phyloP scores from a whole-genome alignment of 1,284 basidiomycete genomes.

The Cutaneotrichosporon cutaneum region DNA sequence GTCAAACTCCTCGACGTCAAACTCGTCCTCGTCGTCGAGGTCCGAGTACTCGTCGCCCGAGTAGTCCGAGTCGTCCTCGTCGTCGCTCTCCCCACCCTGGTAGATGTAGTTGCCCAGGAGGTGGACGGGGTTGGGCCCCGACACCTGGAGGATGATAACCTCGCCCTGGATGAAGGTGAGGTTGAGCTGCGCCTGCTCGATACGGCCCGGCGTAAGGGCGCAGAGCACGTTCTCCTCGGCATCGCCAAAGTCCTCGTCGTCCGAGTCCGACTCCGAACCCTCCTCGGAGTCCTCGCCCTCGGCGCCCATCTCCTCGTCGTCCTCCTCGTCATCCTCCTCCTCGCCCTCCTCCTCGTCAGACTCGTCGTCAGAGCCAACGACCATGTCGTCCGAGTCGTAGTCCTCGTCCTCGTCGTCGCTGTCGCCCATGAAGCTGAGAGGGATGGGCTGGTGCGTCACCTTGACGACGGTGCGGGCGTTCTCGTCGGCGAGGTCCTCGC shows the following conservation, averaged over 20 bases:
- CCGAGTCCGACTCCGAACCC: slow-evolving; percentile 27
- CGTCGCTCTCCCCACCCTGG: slow-evolving; percentile 52
- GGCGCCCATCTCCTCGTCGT: slow-evolving; percentile 49
- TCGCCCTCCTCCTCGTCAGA: slow-evolving; percentile 53
- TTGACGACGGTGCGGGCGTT: slow-evolving; percentile 74
- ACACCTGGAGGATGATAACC: slow-evolving; percentile 67
- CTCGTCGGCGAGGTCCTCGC: slow-evolving; percentile 66
- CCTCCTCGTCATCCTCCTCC: slow-evolving; percentile 51
- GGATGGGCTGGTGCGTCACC: slow-evolving; percentile 62
- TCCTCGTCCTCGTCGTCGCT: slow-evolving; percentile 50
- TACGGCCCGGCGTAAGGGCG: slow-evolving; percentile 57
- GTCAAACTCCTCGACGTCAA: slow-evolving; percentile 56
- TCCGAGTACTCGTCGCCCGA: slow-evolving; percentile 52
- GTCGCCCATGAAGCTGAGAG: slow-evolving; percentile 26
- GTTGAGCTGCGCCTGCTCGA: slow-evolving; percentile 75
- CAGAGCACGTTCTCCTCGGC: slow-evolving; percentile 56
- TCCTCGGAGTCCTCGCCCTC: slow-evolving; percentile 53
- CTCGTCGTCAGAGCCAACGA: slow-evolving; percentile 11
- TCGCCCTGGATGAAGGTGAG: slow-evolving; percentile 73
- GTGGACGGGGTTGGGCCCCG: slow-evolving; percentile 75
- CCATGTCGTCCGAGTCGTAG: slow-evolving; percentile 52
- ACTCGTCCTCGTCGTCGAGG: slow-evolving; percentile 55
- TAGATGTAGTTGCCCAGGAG: slow-evolving; percentile 85
- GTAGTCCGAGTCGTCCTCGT: slow-evolving; percentile 53
- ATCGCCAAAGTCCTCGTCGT: slow-evolving; percentile 54